Evolutionary conservation across 345 rosid genomes (phyloP), one percentile per base, ranked within the genome.

Genomic region (Brassica carinata): DNA sequence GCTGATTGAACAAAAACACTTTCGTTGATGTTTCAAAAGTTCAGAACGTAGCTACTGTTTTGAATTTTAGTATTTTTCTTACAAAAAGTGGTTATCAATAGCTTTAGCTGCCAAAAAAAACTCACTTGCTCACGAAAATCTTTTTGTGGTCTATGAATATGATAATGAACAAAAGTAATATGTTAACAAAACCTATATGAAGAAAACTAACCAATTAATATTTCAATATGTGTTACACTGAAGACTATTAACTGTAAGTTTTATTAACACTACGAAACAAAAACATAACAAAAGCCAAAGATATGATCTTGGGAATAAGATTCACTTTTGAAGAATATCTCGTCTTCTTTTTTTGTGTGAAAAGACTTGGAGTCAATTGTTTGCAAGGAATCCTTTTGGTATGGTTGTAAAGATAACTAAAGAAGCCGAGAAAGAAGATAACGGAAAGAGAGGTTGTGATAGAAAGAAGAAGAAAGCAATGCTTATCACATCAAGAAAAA

Each of bases 291-390:
- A 38, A 40, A 71, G n/a, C 26, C 18, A 59, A 71, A 76, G 74
- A 75, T 80, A 69, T 70, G 68, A 69, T 75, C 73, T 77, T 72
- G 81, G 74, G 84, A 81, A 77, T 72, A 72, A 33, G 77, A 71
- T 30, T 38, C 74, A 72, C 73, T 59, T 81, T 81, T 65, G 45
- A 67, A 76, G 74, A 81, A 70, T 75, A 64, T 75, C 68, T 81
- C 73, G 72, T 76, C 73, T 69, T 80, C 18, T 58, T 76, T 58
- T 76, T 76, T 14, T 66, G 2, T 10, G 48, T 67, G 77, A 72
- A 71, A 76, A 76, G 81, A 72, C 81, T 43, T 65, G 59, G 74
- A 77, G 77, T 81, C 81, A 81, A 71, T 77, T 45, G 74, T 67
- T 76, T 71, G 77, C 34, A 69, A 77, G 68, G 81, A 59, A 72